Evolutionary conservation across 2,329 filamentous ascomycete species (phyloP), one percentile per base, ranked within the genome.

Genomic region (Exophiala oligosperma): DNA sequence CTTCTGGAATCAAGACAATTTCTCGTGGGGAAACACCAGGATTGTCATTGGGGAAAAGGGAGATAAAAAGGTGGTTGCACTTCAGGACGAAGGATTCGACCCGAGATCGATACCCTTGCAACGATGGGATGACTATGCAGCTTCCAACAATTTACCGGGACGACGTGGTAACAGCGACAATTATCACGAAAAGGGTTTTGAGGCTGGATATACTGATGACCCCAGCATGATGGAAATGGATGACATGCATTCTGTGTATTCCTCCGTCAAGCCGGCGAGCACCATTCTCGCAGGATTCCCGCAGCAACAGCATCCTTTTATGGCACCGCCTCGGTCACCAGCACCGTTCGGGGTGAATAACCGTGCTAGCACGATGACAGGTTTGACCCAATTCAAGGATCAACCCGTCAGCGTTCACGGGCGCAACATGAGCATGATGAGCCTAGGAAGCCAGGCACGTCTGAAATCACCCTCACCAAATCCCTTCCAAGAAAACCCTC

Each of bases 1-100:
- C 0, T 99, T 99, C 87, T 99, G 94, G 94, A 96, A 97, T 76
- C 92, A 97, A 74, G 94, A 99, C 76, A 93, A 99, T 77, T 99
- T 99, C 81, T 88, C 88, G 1, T 99, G 94, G 94, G 94, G 94
- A 82, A 97, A 94, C 78, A 99, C 94, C 1, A 92, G 94, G 84
- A 86, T 99, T 64, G 94, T 99, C 66, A 90, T 97, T 65, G 93
- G 92, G 59, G 94, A 99, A 74, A 91, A 93, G 74, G 93, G 92
- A 63, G 84, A 84, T 71, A 96, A 96, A 78, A 86, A 96, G 71
- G 80, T 97, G n/a, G 82, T 99, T 53, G 92, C 92, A 0, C 85
- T 92, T 2, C 83, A 85, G 55, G 89, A 93, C 60, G 91, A 94
- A 71, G 85, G 83, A 8, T 99, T 96, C 70, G 91, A 99, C 69